A percentile compares a stretch with the other conserved stretches of the same genome.
Evolutionary conservation across 495 filamentous ascomycete species (phyloP).

Genomic region (Tuber magnatum): DNA sequence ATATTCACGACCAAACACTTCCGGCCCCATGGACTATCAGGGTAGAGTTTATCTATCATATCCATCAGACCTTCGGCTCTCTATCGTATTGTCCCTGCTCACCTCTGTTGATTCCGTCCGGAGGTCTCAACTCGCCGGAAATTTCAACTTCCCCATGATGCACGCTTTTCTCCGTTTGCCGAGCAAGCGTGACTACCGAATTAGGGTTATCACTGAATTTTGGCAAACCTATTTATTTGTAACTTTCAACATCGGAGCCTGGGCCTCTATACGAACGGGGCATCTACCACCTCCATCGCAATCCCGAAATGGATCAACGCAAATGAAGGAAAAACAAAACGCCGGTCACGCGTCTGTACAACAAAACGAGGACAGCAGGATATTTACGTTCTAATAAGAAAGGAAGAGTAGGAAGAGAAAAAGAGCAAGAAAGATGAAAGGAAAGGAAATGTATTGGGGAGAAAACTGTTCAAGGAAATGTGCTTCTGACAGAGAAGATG

Average conservation of each 20-base stretch:
- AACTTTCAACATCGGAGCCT: not conserved
- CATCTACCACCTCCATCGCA: not conserved
- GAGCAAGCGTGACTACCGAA: not conserved
- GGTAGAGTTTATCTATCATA: not conserved
- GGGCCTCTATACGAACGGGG: not conserved
- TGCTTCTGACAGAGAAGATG: not conserved
- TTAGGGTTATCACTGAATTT: not conserved
- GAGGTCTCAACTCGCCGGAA: not conserved
- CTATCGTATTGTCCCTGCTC: not conserved
- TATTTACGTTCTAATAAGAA: not conserved
- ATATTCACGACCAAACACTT: not conserved
- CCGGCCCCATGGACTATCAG: not conserved
- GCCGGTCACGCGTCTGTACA: not conserved
- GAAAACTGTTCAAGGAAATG: not conserved
- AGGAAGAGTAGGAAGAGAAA: not conserved
- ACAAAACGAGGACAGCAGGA: not conserved
- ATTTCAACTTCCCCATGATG: not conserved
- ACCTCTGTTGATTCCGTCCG: not conserved
- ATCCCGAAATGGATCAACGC: not conserved
- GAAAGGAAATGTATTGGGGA: constrained; percentile 7
- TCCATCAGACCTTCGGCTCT: not conserved
- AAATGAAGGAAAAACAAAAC: not conserved
- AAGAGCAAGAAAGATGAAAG: constrained; percentile 12
- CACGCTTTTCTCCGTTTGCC: not conserved
- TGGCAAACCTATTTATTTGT: not conserved